phyloP scores from a whole-genome alignment of 176 grass and related monocot genomes.

The Oryza nivara region DNA sequence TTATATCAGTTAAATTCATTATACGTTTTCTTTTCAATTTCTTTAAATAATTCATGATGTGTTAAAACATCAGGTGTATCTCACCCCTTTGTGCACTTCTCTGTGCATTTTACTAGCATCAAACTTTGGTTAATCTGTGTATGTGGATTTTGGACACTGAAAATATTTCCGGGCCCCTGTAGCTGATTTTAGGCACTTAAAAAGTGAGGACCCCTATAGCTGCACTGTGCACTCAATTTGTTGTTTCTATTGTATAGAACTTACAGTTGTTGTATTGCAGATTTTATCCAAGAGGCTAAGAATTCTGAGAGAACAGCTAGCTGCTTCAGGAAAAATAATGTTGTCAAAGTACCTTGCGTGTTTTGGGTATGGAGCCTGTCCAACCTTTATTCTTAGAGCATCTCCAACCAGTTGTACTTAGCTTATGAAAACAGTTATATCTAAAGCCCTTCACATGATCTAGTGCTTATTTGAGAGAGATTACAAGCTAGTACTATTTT shows the following conservation, averaged over 20 bases:
- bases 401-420: background rate
- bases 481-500: background rate
- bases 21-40: background rate
- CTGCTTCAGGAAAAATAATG: constrained; percentile 75
- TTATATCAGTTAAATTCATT: constrained; percentile 8
- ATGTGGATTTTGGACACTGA: constrained; percentile 10
- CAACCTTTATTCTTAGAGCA: background rate
- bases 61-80: background rate
- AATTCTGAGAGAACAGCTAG: constrained; percentile 87
- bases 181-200: constrained; percentile 13
- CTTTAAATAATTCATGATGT: background rate
- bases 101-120: background rate
- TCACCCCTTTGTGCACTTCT: background rate
- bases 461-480: background rate
- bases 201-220: background rate
- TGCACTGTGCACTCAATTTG: background rate
- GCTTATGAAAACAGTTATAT: background rate
- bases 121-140: background rate
- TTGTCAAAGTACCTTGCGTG: constrained; percentile 75
- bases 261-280: constrained; percentile 49
- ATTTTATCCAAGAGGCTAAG: constrained; percentile 84
- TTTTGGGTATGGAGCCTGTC: constrained; percentile 65
- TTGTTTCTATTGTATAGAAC: constrained; percentile 5
- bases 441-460: background rate
- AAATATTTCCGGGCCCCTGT: background rate